These are phyloP conservation scores for Trichopus zeylanicus DNA, from an alignment of 116 monocot genomes.

Conservation along the genomic window DNA sequence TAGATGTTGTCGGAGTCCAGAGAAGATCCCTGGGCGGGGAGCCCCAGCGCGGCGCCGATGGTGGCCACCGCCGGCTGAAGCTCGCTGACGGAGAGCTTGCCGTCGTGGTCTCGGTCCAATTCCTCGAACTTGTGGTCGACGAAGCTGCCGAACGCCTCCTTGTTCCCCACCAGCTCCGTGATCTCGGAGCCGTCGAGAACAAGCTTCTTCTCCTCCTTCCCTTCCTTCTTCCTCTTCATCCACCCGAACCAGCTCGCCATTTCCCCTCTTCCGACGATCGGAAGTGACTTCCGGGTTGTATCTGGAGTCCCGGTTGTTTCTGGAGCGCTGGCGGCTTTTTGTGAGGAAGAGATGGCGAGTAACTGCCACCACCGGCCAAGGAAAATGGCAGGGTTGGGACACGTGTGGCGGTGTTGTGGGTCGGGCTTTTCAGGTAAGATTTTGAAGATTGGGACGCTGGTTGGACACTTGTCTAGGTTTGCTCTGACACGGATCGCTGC, in stretches of 20 bases:
- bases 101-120: constrained; percentile 64
- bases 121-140: constrained; percentile 80
- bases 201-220: constrained; percentile 19
- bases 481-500: too few species aligned
- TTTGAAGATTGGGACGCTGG: neutral
- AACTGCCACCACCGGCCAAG: neutral
- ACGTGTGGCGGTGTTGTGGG: neutral
- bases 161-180: constrained; percentile 58
- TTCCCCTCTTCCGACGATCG: too few species aligned
- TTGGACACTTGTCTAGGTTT: neutral
- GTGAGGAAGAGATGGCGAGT: neutral
- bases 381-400: neutral
- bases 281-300: too few species aligned
- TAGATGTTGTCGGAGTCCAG: constrained; percentile 70
- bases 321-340: too few species aligned
- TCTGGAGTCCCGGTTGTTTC: too few species aligned
- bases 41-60: constrained; percentile 80
- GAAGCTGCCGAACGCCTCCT: constrained; percentile 60
- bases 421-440: too few species aligned
- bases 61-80: constrained; percentile 76
- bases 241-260: constrained; percentile 8
- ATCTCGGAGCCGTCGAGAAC: constrained; percentile 80
- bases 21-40: constrained; percentile 58
- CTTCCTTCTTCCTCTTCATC: constrained; percentile 8
- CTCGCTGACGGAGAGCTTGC: constrained; percentile 69